Conservation (phyloP, 768 basidiomycete genomes). For the Russula virescens region DNA sequence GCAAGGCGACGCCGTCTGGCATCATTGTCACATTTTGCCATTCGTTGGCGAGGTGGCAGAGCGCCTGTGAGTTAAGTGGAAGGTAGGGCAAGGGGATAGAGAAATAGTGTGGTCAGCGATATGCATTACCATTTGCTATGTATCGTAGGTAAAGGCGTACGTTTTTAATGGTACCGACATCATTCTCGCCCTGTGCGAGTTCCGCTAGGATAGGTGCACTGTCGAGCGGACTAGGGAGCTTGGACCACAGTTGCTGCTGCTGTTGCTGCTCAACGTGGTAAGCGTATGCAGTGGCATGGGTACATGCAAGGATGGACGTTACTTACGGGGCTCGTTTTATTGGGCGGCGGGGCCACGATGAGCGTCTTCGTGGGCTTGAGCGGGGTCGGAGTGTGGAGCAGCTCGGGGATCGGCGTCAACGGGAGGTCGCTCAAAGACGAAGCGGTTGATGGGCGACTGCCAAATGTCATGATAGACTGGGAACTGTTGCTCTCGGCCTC, state of each 20-base stretch:
- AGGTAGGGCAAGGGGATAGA: neutral
- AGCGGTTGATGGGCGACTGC: constrained; percentile 16
- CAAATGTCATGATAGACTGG: constrained; percentile 6
- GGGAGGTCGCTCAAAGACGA: constrained; percentile 19
- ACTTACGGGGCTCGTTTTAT: neutral
- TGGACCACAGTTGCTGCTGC: neutral
- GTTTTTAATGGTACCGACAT: neutral
- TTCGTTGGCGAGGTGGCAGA: constrained; percentile 2
- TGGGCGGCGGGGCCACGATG: no score
- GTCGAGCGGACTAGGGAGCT: constrained; percentile 11
- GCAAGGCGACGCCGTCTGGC: constrained; percentile 10
- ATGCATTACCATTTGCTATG: neutral
- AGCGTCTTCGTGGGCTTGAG: neutral
- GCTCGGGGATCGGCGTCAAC: constrained; percentile 20
- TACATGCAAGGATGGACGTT: neutral
- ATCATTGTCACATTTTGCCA: constrained; percentile 12
- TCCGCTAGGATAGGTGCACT: neutral
- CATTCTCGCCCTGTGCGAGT: neutral
- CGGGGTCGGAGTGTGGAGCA: constrained; percentile 16
- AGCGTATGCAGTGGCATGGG: neutral
- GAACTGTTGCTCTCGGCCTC: constrained; percentile 2
- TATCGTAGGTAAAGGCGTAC: neutral
- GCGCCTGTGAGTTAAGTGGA: neutral
- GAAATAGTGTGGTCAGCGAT: neutral
- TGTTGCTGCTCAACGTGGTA: neutral